A percentile compares a stretch with the other conserved stretches of the same genome.
phyloP scores from a whole-genome alignment of 306 rosid genomes.

The Bauhinia variegata region DNA sequence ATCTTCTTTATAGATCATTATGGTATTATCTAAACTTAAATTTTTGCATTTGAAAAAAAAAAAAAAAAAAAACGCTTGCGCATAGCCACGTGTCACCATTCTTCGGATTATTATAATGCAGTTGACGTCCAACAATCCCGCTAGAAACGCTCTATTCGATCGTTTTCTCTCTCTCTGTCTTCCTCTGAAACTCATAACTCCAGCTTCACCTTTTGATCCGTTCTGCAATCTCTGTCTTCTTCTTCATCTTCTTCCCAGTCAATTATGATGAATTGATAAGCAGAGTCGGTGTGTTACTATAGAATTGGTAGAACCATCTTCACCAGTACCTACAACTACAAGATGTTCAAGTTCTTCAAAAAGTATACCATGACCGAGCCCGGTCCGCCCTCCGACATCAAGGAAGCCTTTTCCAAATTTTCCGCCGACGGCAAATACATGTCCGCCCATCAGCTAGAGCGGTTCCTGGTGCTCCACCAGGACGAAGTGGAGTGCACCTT shows the following conservation, averaged over 20 bases:
- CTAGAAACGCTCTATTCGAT: constrained; percentile 14
- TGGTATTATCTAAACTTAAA: no score
- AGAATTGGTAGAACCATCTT: no score
- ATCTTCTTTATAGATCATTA: no score
- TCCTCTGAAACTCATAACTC: not conserved
- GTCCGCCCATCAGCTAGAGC: constrained; percentile 59
- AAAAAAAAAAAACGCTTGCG: no score
- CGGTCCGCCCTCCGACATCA: constrained; percentile 65
- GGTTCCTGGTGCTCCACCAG: constrained; percentile 60
- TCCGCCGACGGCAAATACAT: constrained; percentile 43
- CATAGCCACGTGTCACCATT: no score
- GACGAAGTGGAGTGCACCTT: constrained; percentile 44
- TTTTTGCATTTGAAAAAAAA: no score
- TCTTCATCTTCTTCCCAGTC: not conserved
- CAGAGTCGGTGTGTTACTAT: no score
- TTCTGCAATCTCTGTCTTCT: not conserved
- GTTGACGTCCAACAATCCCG: constrained; percentile 21
- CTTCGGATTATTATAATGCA: no score
- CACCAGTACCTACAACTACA: constrained; percentile 52
- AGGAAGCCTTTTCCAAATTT: constrained; percentile 48
- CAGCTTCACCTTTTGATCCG: no score
- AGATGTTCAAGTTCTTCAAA: constrained; percentile 64
- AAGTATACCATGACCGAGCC: constrained; percentile 53
- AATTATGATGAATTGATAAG: no score
- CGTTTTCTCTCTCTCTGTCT: not conserved